A percentile compares a stretch with the other conserved stretches of the same genome.
Conservation (phyloP, 306 rosid genomes). For the Lathyrus tuberosus region DNA sequence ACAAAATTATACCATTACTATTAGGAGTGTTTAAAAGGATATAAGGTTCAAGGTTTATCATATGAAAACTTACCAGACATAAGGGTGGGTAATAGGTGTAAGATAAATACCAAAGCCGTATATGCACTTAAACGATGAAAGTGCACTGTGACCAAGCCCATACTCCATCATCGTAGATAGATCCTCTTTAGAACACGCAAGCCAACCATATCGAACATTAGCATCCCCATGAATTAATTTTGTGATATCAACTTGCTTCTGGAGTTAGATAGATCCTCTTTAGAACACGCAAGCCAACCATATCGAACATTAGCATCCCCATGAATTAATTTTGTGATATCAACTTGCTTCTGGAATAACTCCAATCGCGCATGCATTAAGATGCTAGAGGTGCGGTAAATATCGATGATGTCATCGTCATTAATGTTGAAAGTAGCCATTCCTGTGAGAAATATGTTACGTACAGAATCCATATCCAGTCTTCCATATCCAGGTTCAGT, state of each 20-base stretch:
- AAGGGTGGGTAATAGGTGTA: constrained; percentile 49
- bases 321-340: constrained; percentile 53
- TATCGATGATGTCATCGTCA: constrained; percentile 46
- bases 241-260: too few species aligned
- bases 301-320: constrained; percentile 70
- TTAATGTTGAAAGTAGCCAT: constrained; percentile 45
- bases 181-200: too few species aligned
- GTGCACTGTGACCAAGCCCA: constrained; percentile 72
- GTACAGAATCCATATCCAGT: constrained; percentile 54
- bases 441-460: constrained; percentile 55
- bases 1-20: too few species aligned
- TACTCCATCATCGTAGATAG: constrained; percentile 50
- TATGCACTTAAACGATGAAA: constrained; percentile 44
- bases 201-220: too few species aligned
- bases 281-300: constrained; percentile 78
- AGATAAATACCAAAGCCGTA: constrained; percentile 73
- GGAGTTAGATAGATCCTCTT: constrained; percentile 60
- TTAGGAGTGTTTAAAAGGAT: too few species aligned
- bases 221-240: too few species aligned
- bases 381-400: constrained; percentile 46
- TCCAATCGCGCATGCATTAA: constrained; percentile 56
- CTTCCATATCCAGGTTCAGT: constrained; percentile 42
- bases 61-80: constrained; percentile 51
- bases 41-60: constrained; percentile 6
- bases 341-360: constrained; percentile 75